Evolutionary conservation across 768 basidiomycete genomes (phyloP), one percentile per base, ranked within the genome.

Genomic region (Mycena albidolilacea): DNA sequence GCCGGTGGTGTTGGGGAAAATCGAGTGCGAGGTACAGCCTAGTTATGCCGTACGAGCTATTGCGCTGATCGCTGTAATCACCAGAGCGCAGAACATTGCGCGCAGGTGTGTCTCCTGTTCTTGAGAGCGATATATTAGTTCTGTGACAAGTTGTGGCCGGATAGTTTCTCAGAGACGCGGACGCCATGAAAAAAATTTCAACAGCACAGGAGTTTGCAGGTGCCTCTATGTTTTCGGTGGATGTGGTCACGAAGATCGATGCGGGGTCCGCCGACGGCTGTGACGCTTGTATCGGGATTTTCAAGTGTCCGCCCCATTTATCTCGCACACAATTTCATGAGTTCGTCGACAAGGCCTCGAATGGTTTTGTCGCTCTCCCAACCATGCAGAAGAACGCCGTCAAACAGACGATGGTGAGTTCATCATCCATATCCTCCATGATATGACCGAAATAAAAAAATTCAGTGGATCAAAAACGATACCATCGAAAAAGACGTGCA

Each of bases 301-400:
- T 61, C 60, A 61, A 61, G 60, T 61, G 60, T 43, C 38, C 60
- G 38, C 60, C 38, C 39, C 38, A 61, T 61, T 43, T 61, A 61
- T 61, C 60, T n/a, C 60, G 60, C 39, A 43, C 60, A 39, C 60
- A 61, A 61, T 61, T 61, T 43, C 60, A 41, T 10, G 60, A 61
- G 60, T 61, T 61, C 41, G 60, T 61, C 38, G 60, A 61, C 60
- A 61, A 61, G 60, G 60, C 60, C 39, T 61, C 60, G n/a, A 43
- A 43, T 61, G 60, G 60, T 43, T 61, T 61, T 8, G 60, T 8
- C 39, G 60, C 60, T 43, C 60, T 61, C 10, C 59, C 59, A 15
- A 61, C 59, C n/a, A 43, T 61, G 43, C 60, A 61, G 60, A 61
- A 61, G 60, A 61, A 61, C 60, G 11, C 11, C 41, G 38, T 61